A percentile compares a stretch with the other conserved stretches of the same genome.
phyloP scores from a whole-genome alignment of 2,329 filamentous ascomycete genomes.

The Paecilomyces variotii region DNA sequence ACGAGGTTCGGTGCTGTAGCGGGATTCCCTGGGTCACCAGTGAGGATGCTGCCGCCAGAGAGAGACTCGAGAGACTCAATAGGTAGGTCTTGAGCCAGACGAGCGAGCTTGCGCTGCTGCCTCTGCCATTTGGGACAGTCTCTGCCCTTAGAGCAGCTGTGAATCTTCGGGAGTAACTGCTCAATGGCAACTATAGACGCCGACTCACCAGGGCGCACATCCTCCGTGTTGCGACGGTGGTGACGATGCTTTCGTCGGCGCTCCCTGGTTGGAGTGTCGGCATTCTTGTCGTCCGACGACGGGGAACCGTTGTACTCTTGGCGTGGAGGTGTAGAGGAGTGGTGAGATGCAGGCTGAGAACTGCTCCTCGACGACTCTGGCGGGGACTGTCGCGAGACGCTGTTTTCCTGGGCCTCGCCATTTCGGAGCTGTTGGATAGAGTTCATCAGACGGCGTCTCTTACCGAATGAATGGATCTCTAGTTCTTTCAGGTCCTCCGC shows the following conservation, averaged over 20 bases:
- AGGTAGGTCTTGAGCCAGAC: constrained; percentile 68
- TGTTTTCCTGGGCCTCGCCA: constrained; percentile 5
- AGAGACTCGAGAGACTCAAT: constrained; percentile 59
- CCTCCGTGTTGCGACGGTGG: constrained; percentile 37
- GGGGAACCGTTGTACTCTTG: neutral
- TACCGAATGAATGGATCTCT: constrained; percentile 56
- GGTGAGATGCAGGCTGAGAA: neutral
- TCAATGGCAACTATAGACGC: constrained; percentile 90
- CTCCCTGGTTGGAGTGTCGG: constrained; percentile 1
- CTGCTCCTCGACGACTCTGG: neutral
- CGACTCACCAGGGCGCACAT: constrained; percentile 73
- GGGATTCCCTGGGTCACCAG: constrained; percentile 71
- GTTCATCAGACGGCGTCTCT: constrained; percentile 53
- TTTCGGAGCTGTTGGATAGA: constrained; percentile 47
- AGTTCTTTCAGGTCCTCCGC: constrained; percentile 68
- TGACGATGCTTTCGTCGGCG: constrained; percentile 17
- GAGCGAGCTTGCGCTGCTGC: constrained; percentile 68
- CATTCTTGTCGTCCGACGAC: neutral
- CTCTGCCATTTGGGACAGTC: constrained; percentile 75
- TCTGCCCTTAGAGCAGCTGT: constrained; percentile 79
- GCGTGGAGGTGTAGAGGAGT: neutral
- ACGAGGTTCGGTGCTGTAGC: constrained; percentile 50
- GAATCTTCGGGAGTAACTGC: constrained; percentile 75
- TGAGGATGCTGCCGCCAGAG: constrained; percentile 57
- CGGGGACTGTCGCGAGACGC: neutral